A percentile compares a stretch with the other conserved stretches of the same genome.
These are phyloP conservation scores for Hyphopichia khmerensis DNA, from an alignment of 1,139 yeast genomes.

Conservation along the genomic window DNA sequence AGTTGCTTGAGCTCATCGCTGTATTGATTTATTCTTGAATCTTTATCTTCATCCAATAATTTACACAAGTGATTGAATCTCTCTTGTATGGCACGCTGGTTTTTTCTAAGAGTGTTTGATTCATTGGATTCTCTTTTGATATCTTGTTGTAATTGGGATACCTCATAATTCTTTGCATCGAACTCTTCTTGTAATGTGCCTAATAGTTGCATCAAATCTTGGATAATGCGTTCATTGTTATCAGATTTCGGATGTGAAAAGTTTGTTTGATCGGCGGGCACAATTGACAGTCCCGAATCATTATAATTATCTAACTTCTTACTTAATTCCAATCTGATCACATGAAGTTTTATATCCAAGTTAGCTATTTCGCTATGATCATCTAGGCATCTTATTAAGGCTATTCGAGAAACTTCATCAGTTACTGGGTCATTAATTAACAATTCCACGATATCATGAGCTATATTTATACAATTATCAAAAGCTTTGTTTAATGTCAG, in stretches of 20 bases:
- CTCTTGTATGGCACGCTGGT: conserved; percentile 16
- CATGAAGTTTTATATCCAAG: conserved; percentile 25
- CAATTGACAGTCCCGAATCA: conserved; percentile 14
- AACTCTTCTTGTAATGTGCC: conserved; percentile 24
- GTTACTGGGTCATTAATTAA: conserved; percentile 20
- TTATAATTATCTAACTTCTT: conserved; percentile 10
- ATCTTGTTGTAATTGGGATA: conserved; percentile 21
- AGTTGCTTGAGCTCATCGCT: conserved; percentile 13
- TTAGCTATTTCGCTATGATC: conserved; percentile 10
- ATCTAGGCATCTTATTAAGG: conserved; percentile 18
- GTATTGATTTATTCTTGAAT: conserved; percentile 2
- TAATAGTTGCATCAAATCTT: conserved; percentile 12
- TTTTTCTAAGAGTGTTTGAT: conserved; percentile 19
- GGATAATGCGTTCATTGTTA: conserved; percentile 5
- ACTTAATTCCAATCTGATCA: conserved; percentile 21
- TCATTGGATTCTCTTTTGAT: conserved; percentile 22
- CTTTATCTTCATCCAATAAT: conserved; percentile 10
- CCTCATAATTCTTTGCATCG: conserved; percentile 19
- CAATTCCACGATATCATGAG: conserved; percentile 23
- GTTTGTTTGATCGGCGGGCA: conserved; percentile 9
- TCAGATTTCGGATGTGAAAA: background rate
- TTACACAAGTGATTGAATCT: conserved; percentile 20
- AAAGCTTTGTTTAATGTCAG: conserved; percentile 14
- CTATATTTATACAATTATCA: conserved; percentile 14
- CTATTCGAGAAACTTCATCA: conserved; percentile 16